Evolutionary conservation across 805 yeast genomes (phyloP).

Genomic region (Pichia pseudocactophila): DNA sequence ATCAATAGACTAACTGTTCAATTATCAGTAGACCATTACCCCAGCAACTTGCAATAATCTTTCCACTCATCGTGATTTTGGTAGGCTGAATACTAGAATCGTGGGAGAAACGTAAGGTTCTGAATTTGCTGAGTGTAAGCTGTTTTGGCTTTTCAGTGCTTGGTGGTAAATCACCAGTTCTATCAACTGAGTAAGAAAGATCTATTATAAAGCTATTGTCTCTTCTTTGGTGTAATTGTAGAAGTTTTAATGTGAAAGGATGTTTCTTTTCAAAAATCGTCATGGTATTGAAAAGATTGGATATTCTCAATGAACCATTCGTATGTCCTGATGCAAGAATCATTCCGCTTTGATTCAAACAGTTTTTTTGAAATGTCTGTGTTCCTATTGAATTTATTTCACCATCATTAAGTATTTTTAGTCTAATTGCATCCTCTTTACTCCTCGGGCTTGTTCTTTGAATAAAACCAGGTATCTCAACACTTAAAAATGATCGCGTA

Average conservation of each 20-base stretch:
- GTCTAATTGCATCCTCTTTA: conserved; percentile 3
- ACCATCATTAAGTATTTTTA: conserved; percentile 8
- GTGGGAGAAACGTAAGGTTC: conserved; percentile 7
- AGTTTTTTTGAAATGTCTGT: conserved; percentile 3
- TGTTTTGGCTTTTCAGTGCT: background rate
- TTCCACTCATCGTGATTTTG: conserved; percentile 4
- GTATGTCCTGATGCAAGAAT: conserved; percentile 12
- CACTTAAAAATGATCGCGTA: conserved; percentile 1
- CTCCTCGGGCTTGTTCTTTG: conserved; percentile 3
- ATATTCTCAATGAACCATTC: conserved; percentile 15
- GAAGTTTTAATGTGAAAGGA: conserved; percentile 14
- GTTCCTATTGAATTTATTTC: conserved; percentile 10
- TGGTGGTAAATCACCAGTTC: conserved; percentile 7
- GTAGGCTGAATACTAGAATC: conserved; percentile 12
- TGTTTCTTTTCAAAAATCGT: conserved; percentile 8
- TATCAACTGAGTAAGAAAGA: conserved; percentile 12
- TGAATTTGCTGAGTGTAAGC: conserved; percentile 1
- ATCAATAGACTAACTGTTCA: conserved; percentile 19
- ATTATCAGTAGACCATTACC: conserved; percentile 25
- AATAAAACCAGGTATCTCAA: conserved; percentile 10
- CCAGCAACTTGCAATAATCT: conserved; percentile 19
- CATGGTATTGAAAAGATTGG: conserved; percentile 11
- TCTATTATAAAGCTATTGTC: conserved; percentile 17
- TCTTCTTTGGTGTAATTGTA: conserved; percentile 17
- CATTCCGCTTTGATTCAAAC: conserved; percentile 2